Conservation (phyloP, 495 filamentous ascomycete species). For the Baudoinia panamericana region DNA sequence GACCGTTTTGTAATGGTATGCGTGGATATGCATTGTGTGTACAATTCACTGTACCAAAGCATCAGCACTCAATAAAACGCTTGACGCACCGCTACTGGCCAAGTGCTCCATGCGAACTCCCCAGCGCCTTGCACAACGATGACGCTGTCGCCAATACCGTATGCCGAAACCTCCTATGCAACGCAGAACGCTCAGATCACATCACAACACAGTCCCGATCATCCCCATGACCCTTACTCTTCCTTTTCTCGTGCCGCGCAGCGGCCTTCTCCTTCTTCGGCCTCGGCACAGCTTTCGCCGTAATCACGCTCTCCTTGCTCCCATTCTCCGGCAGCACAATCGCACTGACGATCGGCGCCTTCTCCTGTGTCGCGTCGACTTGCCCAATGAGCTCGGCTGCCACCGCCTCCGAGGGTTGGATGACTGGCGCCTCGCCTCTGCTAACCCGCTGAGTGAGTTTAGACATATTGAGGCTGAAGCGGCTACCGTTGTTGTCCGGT, state of each 20-base stretch:
- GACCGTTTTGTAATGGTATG: no score
- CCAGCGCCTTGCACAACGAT: no score
- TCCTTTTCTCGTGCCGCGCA: constrained; percentile 30
- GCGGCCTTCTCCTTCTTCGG: constrained; percentile 27
- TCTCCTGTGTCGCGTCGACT: constrained; percentile 1
- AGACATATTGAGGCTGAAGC: constrained; percentile 18
- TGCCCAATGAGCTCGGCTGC: constrained; percentile 9
- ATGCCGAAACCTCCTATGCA: no score
- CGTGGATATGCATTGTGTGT: no score
- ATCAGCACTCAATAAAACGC: no score
- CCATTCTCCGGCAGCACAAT: neutral
- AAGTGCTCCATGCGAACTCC: no score
- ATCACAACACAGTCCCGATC: constrained; percentile 62
- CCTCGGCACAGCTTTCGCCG: constrained; percentile 3
- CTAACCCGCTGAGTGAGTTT: constrained; percentile 21
- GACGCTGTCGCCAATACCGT: no score
- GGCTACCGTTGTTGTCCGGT: constrained; percentile 2
- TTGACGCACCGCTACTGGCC: no score
- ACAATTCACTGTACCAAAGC: no score
- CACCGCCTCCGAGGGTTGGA: constrained; percentile 3
- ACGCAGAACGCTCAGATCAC: constrained; percentile 32
- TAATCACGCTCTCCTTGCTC: constrained; percentile 1
- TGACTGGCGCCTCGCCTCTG: constrained; percentile 14
- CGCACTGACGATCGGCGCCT: neutral
- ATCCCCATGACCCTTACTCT: constrained; percentile 31